Percentiles rank a stretch among this genome's conserved stretches.
Evolutionary conservation across 352 stramenopile genomes (phyloP).

Genomic region (Phytopythium vexans): DNA sequence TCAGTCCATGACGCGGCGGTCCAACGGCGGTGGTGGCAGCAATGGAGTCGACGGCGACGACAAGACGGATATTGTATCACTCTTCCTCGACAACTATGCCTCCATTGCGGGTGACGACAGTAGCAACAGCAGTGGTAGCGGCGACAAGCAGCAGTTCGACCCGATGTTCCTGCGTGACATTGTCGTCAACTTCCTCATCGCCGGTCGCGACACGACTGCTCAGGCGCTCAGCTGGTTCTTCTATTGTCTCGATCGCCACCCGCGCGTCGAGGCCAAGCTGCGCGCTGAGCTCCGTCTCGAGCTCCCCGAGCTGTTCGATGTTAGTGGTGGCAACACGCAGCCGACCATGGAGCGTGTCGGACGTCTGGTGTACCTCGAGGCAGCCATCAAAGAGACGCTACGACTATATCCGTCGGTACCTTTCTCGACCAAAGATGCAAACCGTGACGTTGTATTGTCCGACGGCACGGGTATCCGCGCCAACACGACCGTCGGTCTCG

Average conservation of each 20-base stretch:
- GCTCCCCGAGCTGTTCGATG: conserved; percentile 17
- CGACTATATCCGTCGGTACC: conserved; percentile 22
- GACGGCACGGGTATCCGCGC: conserved; percentile 33
- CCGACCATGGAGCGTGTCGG: conserved; percentile 17
- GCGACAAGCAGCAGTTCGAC: conserved; percentile 20
- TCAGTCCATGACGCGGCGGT: conserved; percentile 13
- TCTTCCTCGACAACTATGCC: conserved; percentile 51
- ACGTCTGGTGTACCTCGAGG: conserved; percentile 38
- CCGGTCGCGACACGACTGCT: conserved; percentile 65
- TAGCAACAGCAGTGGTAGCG: too few relatives aligned
- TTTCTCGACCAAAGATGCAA: conserved; percentile 25
- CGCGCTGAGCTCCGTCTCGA: conserved; percentile 25
- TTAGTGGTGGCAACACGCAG: conserved; percentile 4
- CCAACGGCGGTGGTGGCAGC: background rate
- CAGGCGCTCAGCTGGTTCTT: conserved; percentile 67
- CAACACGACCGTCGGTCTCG: conserved; percentile 24
- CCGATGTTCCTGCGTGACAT: conserved; percentile 53
- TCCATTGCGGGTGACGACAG: too few relatives aligned
- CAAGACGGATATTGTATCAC: conserved; percentile 34
- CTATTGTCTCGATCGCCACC: conserved; percentile 44
- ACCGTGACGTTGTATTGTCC: conserved; percentile 32
- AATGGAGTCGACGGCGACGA: background rate
- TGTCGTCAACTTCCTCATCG: conserved; percentile 73
- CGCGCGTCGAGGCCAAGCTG: conserved; percentile 32
- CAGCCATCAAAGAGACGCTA: too few relatives aligned